Percentiles rank a stretch among this genome's conserved stretches.
These are phyloP conservation scores for Yamadazyma triangularis DNA, from an alignment of 1,139 yeast genomes.

Conservation along the genomic window DNA sequence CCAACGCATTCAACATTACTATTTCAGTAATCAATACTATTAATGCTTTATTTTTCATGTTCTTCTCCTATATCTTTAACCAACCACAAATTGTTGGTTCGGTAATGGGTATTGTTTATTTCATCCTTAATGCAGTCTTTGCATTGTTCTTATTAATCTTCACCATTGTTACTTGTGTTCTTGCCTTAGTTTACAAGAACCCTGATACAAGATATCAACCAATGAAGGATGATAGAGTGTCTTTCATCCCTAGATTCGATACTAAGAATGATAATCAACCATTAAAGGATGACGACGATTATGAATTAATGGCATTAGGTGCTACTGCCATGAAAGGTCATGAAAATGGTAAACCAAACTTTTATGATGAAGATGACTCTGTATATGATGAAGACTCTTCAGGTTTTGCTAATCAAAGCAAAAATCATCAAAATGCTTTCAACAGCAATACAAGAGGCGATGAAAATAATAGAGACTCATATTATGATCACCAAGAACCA, in stretches of 20 bases:
- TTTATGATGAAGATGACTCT: constrained; percentile 33
- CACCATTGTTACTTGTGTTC: constrained; percentile 80
- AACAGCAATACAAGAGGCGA: constrained; percentile 10
- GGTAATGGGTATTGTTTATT: constrained; percentile 89
- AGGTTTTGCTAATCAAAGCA: constrained; percentile 10
- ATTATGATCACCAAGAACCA: constrained; percentile 31
- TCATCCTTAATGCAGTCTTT: constrained; percentile 83
- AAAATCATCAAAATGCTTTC: constrained; percentile 7
- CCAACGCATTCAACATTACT: constrained; percentile 85
- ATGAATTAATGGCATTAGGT: constrained; percentile 85
- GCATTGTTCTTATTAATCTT: constrained; percentile 78
- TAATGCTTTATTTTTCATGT: constrained; percentile 81
- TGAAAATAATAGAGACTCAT: constrained; percentile 28
- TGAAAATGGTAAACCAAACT: constrained; percentile 35
- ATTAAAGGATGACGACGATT: constrained; percentile 41
- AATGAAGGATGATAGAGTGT: constrained; percentile 93
- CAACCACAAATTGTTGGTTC: constrained; percentile 88
- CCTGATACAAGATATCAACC: constrained; percentile 97
- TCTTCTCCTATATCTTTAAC: constrained; percentile 79
- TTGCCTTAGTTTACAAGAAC: constrained; percentile 81
- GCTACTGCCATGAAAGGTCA: constrained; percentile 84
- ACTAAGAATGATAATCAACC: constrained; percentile 34
- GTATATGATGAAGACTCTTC: constrained; percentile 30
- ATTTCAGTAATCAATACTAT: constrained; percentile 75
- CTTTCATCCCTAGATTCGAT: constrained; percentile 67